These are phyloP conservation scores for Zoysia japonica DNA, from an alignment of 176 grass and related monocot genomes.

Conservation along the genomic window DNA sequence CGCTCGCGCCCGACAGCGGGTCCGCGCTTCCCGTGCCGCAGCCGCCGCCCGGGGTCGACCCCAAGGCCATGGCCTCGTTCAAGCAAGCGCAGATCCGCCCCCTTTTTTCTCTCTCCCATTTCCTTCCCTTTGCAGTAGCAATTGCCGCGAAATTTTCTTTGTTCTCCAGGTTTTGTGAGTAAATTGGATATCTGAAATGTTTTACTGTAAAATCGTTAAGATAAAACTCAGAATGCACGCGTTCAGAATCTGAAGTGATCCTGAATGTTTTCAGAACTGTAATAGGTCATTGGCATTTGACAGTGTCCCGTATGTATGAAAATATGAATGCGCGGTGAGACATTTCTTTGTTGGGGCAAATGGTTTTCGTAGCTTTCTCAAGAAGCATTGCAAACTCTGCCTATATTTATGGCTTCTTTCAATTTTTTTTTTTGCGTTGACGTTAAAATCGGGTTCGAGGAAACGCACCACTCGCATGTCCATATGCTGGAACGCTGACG, in stretches of 20 bases:
- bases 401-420: conserved; percentile 33
- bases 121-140: background rate
- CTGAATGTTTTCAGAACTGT: background rate
- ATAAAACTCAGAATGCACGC: background rate
- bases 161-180: background rate
- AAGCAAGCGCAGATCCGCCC: conserved; percentile 72
- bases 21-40: conserved; percentile 39
- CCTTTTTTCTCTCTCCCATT: background rate
- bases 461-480: no score
- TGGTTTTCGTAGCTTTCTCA: conserved; percentile 14
- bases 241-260: conserved; percentile 4
- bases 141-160: background rate
- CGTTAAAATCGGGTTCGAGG: no score
- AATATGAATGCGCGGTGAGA: background rate
- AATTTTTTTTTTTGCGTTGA: no score
- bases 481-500: no score
- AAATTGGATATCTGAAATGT: background rate
- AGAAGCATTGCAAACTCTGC: conserved; percentile 11
- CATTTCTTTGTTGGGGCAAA: conserved; percentile 14
- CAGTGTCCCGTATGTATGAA: background rate
- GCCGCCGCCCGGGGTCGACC: conserved; percentile 48
- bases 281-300: background rate
- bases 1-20: conserved; percentile 54
- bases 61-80: conserved; percentile 61
- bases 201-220: background rate